Evolutionary conservation across 331 rosid genomes (phyloP), one percentile per base, ranked within the genome.

Genomic region (Malus hybrid): DNA sequence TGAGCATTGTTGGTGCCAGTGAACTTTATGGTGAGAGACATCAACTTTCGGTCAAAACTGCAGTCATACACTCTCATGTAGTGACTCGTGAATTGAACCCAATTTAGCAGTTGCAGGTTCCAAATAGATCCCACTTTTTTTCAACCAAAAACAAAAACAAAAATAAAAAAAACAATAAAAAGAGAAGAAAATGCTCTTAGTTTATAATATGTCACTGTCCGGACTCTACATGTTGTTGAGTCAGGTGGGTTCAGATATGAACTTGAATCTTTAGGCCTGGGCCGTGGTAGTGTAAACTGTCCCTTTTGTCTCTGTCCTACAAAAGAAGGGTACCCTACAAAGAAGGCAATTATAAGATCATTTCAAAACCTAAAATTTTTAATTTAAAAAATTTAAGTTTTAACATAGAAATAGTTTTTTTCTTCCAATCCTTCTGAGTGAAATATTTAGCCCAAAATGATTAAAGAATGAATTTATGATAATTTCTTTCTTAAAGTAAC

Each of bases 271-370:
- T 42, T 42, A 42, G 5, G 24, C 26, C 11, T 12, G 26, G 11
- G 39, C 33, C 13, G 39, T 2, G 70, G 67, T n/a, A 70, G 71
- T 73, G 75, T 48, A 46, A 66, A 48, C 79, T 73, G 79, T 79
- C 83, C 63, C 79, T 46, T 36, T 79, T 29, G 61, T 61, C 70
- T 12, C 5, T 42, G 70, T 42, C 62, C 70, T 12, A 28, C 5
- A 44, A 62, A 61, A 28, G 19, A 62, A 29, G 69, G 69, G 24
- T 9, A 3, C 44, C 19, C 65, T 62, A 24, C 11, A 58, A 58
- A 58, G n/a, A 52, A 6, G 57, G 57, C 1, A 2, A 10, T 39
- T 9, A 1, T 39, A 34, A 2, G 10, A 7, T 34, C 42, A 34
- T 34, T 24, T 24, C 24, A 24, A 24, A 24, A 24, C 24, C 24